Evolutionary conservation across 768 basidiomycete genomes (phyloP).

Genomic region (Lactifluus subvellereus): DNA sequence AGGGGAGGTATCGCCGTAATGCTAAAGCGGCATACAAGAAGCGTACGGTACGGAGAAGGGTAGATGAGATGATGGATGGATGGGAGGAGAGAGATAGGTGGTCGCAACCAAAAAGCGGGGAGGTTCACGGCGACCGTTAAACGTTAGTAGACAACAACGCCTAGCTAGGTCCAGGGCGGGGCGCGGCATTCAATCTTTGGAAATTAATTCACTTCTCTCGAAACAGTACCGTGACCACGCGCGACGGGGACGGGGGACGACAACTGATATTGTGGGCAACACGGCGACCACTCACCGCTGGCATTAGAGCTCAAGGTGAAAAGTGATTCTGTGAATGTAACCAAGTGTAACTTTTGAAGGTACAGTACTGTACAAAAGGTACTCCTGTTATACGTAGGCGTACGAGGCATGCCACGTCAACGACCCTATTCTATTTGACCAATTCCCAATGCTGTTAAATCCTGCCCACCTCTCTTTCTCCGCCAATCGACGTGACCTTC

Average conservation of each 20-base stretch:
- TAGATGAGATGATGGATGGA: not conserved
- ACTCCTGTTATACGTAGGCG: not conserved
- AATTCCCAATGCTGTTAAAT: not conserved
- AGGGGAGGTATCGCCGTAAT: slow-evolving; percentile 1
- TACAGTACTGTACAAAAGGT: not conserved
- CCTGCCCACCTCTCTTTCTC: not conserved
- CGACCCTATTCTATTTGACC: not conserved
- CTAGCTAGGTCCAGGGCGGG: not conserved
- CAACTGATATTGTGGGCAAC: too few relatives aligned
- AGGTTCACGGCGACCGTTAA: not conserved
- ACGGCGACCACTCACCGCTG: not conserved
- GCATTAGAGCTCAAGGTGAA: not conserved
- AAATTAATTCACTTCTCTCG: not conserved
- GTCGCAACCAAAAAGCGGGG: not conserved
- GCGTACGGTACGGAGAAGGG: not conserved
- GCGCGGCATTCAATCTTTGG: not conserved
- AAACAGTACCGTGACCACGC: too few relatives aligned
- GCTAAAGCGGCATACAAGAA: slow-evolving; percentile 10
- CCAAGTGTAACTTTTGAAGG: not conserved
- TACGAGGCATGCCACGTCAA: not conserved
- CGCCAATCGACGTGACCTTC: not conserved
- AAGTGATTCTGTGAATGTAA: slow-evolving; percentile 18
- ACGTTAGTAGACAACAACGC: not conserved
- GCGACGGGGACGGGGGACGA: too few relatives aligned
- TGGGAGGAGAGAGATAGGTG: not conserved